These are phyloP conservation scores for Peronospora destructor DNA, from an alignment of 352 stramenopile genomes.

Conservation along the genomic window DNA sequence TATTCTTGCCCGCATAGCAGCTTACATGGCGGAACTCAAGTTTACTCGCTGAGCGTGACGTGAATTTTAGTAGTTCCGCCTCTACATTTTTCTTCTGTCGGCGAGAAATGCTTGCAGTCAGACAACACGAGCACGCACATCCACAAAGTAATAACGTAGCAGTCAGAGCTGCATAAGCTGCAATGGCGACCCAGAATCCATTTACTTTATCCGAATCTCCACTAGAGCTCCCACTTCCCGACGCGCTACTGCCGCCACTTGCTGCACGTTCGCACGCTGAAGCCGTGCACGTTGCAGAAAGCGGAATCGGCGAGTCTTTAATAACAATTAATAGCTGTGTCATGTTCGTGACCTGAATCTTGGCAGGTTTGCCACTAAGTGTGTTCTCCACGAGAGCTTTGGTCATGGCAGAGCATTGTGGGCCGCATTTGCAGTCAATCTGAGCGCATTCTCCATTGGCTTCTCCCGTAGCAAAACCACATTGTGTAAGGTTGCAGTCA, in stretches of 20 bases:
- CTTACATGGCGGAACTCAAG: conserved; percentile 57
- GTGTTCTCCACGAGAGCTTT: conserved; percentile 58
- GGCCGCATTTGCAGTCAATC: conserved; percentile 63
- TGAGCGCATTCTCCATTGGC: conserved; percentile 36
- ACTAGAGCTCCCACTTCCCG: conserved; percentile 24
- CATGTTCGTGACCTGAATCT: conserved; percentile 37
- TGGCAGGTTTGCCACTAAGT: conserved; percentile 61
- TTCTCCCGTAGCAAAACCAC: conserved; percentile 37
- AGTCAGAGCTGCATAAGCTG: conserved; percentile 13
- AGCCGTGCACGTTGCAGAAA: conserved; percentile 54
- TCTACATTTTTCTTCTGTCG: conserved; percentile 25
- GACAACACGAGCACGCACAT: conserved; percentile 16
- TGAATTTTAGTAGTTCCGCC: conserved; percentile 41
- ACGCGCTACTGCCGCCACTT: conserved; percentile 20
- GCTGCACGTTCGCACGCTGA: conserved; percentile 50
- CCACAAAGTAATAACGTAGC: conserved; percentile 15
- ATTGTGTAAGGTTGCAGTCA: conserved; percentile 57
- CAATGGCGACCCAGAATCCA: conserved; percentile 16
- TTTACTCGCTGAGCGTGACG: conserved; percentile 31
- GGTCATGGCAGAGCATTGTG: conserved; percentile 48
- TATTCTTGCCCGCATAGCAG: conserved; percentile 28
- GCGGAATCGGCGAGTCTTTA: conserved; percentile 56
- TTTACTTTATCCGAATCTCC: conserved; percentile 9
- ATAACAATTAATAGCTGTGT: conserved; percentile 60
- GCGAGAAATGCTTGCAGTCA: conserved; percentile 9